Evolutionary conservation across 140 eudicot genomes (phyloP).

Genomic region (Bidens hawaiensis): DNA sequence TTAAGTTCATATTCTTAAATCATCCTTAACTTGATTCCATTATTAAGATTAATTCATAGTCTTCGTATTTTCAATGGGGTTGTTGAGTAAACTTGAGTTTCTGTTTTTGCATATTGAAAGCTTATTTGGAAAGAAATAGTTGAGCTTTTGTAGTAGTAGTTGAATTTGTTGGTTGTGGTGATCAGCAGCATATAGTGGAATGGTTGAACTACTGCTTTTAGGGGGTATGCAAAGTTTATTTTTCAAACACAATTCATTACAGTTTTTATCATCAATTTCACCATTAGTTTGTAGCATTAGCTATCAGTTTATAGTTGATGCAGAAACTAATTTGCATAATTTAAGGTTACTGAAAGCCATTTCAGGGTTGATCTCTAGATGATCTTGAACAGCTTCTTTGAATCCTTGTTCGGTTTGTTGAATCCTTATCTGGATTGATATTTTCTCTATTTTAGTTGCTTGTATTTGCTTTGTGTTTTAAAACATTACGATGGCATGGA

Average conservation of each 20-base stretch:
- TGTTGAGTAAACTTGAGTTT: constrained; percentile 3
- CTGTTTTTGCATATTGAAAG: background rate
- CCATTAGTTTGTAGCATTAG: too few relatives aligned
- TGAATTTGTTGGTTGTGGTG: constrained; percentile 13
- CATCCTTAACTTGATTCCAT: background rate
- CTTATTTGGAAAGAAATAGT: background rate
- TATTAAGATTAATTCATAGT: background rate
- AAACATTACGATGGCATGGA: too few relatives aligned
- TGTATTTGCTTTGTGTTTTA: too few relatives aligned
- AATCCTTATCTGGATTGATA: background rate
- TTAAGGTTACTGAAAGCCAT: too few relatives aligned
- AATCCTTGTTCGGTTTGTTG: background rate
- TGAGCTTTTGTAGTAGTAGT: constrained; percentile 10
- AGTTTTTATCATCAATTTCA: too few relatives aligned
- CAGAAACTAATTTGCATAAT: too few relatives aligned
- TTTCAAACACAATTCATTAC: background rate
- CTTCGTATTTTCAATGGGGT: background rate
- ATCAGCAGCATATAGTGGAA: constrained; percentile 4
- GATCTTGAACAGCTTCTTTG: background rate
- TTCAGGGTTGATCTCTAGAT: background rate
- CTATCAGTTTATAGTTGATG: too few relatives aligned
- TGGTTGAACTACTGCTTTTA: constrained; percentile 16
- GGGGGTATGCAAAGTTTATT: background rate
- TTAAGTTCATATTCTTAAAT: background rate
- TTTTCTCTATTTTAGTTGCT: background rate